Conservation (phyloP, 202 grass and related monocot species). For the Schoenoplectus triqueter region DNA sequence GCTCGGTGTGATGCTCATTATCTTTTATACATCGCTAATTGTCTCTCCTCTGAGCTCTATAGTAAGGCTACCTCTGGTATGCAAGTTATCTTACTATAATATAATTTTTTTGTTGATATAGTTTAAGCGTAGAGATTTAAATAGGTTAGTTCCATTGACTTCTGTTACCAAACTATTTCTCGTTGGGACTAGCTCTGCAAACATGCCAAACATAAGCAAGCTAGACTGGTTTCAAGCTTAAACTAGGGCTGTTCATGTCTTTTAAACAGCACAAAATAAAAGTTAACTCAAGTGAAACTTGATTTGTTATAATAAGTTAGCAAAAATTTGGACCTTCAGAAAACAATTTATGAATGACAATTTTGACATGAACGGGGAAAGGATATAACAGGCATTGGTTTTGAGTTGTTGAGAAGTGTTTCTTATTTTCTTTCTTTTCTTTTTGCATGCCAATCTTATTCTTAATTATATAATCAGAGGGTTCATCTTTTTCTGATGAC, state of each 20-base stretch:
- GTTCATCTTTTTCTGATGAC: slow-evolving; percentile 68
- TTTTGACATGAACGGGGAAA: background rate
- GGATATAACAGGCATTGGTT: background rate
- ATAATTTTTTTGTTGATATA: background rate
- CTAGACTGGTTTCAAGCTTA: background rate
- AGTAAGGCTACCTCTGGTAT: slow-evolving; percentile 61
- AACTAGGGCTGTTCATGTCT: background rate
- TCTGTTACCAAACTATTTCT: slow-evolving; percentile 26
- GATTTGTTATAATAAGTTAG: background rate
- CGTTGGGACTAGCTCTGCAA: background rate
- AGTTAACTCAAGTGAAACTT: background rate
- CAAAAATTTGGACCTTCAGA: background rate
- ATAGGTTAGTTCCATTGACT: background rate
- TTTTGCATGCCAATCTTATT: slow-evolving; percentile 24
- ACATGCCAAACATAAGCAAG: background rate
- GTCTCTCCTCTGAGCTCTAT: slow-evolving; percentile 75
- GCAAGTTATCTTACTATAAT: background rate
- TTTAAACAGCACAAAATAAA: background rate
- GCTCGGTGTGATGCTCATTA: slow-evolving; percentile 86
- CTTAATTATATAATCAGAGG: slow-evolving; percentile 59
- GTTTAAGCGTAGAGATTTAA: background rate
- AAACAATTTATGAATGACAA: background rate
- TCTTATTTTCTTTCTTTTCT: background rate
- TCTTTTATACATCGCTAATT: slow-evolving; percentile 79
- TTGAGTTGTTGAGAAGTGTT: too few species aligned